Percentiles rank a stretch among this genome's conserved stretches.
Evolutionary conservation across 2,329 filamentous ascomycete species (phyloP).

Genomic region (Truncatella angustata): DNA sequence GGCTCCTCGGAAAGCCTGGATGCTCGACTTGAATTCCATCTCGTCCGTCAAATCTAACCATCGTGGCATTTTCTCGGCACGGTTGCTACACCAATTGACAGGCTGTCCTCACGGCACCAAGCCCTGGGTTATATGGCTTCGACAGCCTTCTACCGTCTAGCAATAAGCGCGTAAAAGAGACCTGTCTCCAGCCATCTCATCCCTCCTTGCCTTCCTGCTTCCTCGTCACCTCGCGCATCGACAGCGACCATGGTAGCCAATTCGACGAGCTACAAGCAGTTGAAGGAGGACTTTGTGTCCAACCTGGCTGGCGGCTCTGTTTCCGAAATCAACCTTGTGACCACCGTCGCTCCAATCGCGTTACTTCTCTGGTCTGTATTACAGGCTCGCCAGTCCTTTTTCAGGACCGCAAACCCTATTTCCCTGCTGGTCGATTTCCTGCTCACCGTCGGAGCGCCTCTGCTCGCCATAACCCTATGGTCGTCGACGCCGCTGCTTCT

Average conservation of each 20-base stretch:
- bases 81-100: background rate
- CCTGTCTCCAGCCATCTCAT: too few species aligned
- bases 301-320: slow-evolving; percentile 82
- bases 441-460: slow-evolving; percentile 77
- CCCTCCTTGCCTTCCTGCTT: background rate
- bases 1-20: too few species aligned
- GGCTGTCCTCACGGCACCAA: background rate
- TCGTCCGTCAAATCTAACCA: background rate
- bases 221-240: background rate
- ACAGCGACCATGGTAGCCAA: slow-evolving; percentile 27
- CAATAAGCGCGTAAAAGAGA: background rate
- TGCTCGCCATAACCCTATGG: slow-evolving; percentile 87
- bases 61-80: slow-evolving; percentile 2
- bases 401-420: slow-evolving; percentile 68
- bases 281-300: slow-evolving; percentile 95
- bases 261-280: slow-evolving; percentile 72
- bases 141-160: background rate
- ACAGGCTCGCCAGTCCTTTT: slow-evolving; percentile 80
- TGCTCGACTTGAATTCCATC: too few species aligned
- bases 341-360: slow-evolving; percentile 80
- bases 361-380: slow-evolving; percentile 86
- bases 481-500: slow-evolving; percentile 72
- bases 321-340: slow-evolving; percentile 83
- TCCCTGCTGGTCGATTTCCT: slow-evolving; percentile 78
- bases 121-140: background rate